phyloP scores from a whole-genome alignment of 2,329 filamentous ascomycete genomes.

The Didymella pomorum region DNA sequence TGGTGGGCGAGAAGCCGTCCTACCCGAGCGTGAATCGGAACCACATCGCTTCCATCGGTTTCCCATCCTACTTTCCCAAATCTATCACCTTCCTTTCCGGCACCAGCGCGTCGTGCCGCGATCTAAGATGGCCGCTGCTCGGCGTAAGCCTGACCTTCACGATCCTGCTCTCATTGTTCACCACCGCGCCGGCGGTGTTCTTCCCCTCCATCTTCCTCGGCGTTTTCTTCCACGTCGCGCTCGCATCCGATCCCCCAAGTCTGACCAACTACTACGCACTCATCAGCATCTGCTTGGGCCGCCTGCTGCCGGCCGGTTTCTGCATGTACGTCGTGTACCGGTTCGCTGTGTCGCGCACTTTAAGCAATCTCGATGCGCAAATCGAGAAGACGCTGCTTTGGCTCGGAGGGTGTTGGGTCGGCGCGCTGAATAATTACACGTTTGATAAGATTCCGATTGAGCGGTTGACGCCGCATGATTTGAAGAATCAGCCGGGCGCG shows the following conservation, averaged over 20 bases:
- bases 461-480: conserved; percentile 88
- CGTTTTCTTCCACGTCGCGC: conserved; percentile 87
- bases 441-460: conserved; percentile 93
- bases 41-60: conserved; percentile 78
- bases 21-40: conserved; percentile 72
- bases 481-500: conserved; percentile 87
- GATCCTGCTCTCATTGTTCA: conserved; percentile 79
- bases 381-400: conserved; percentile 90
- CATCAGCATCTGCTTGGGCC: conserved; percentile 79
- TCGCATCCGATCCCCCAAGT: conserved; percentile 86
- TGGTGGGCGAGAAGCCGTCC: conserved; percentile 72
- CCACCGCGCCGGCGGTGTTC: conserved; percentile 78
- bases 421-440: conserved; percentile 92
- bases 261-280: conserved; percentile 72
- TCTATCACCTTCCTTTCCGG: conserved; percentile 78
- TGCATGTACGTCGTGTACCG: conserved; percentile 87
- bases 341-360: conserved; percentile 77
- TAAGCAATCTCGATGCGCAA: conserved; percentile 78
- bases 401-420: conserved; percentile 90
- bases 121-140: conserved; percentile 85
- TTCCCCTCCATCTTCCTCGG: conserved; percentile 84
- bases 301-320: conserved; percentile 87
- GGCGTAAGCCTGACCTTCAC: conserved; percentile 84
- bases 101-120: conserved; percentile 72
- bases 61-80: conserved; percentile 89